Percentiles rank a stretch among this genome's conserved stretches.
These are phyloP conservation scores for Diaporthe citrichinensis DNA, from an alignment of 2,329 filamentous ascomycete genomes.

Conservation along the genomic window DNA sequence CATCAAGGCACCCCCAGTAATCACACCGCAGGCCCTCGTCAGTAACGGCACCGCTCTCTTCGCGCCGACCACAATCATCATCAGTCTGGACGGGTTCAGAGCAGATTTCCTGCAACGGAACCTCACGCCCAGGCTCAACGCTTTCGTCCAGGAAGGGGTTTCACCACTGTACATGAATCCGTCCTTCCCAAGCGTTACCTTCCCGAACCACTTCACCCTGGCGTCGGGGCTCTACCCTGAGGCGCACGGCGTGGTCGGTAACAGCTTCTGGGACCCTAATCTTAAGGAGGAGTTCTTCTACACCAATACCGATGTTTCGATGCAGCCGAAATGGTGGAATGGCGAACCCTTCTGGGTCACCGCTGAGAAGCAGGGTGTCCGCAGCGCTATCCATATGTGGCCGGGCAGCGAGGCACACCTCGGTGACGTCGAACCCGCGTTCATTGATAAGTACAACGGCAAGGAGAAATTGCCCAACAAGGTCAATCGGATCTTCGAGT, in stretches of 20 bases:
- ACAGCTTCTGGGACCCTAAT: conserved; percentile 91
- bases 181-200: conserved; percentile 96
- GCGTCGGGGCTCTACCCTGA: conserved; percentile 94
- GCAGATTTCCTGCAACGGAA: conserved; percentile 91
- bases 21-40: conserved; percentile 54
- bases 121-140: conserved; percentile 85
- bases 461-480: conserved; percentile 82
- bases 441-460: conserved; percentile 87
- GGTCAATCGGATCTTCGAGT: conserved; percentile 82
- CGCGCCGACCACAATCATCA: conserved; percentile 90
- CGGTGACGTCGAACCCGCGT: conserved; percentile 77
- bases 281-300: conserved; percentile 88
- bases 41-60: conserved; percentile 93
- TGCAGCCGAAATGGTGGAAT: conserved; percentile 93
- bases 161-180: conserved; percentile 94
- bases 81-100: conserved; percentile 95
- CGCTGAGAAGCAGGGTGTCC: conserved; percentile 84
- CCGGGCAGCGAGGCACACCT: conserved; percentile 94
- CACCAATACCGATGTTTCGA: conserved; percentile 80
- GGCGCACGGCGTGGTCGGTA: conserved; percentile 92
- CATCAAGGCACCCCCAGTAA: conserved; percentile 56
- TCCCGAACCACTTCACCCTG: conserved; percentile 95
- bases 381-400: conserved; percentile 97
- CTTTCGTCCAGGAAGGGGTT: conserved; percentile 85
- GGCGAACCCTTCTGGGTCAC: conserved; percentile 96